A percentile compares a stretch with the other conserved stretches of the same genome.
These are phyloP conservation scores for Stylonectria norvegica DNA, from an alignment of 2,329 filamentous ascomycete species.

Conservation along the genomic window DNA sequence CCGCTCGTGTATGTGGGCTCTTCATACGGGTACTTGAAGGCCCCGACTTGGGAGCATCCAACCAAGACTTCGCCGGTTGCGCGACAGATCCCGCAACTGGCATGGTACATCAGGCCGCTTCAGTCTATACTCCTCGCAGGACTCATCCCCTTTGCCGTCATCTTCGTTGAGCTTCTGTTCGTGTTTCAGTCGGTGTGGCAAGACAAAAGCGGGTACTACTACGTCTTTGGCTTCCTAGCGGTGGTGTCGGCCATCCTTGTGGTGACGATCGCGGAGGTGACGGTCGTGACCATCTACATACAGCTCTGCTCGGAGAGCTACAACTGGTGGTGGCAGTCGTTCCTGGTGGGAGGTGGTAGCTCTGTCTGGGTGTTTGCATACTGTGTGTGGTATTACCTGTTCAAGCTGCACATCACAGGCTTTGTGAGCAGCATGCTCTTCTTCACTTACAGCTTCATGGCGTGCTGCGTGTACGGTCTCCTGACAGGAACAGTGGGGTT, in stretches of 20 bases:
- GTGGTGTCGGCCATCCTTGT: constrained; percentile 70
- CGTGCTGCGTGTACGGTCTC: constrained; percentile 76
- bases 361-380: constrained; percentile 80
- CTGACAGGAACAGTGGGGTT: constrained; percentile 83
- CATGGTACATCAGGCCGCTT: constrained; percentile 68
- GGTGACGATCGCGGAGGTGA: constrained; percentile 77
- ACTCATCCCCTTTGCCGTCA: constrained; percentile 77
- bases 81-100: constrained; percentile 69
- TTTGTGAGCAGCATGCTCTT: constrained; percentile 78
- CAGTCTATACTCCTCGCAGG: constrained; percentile 69
- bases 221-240: constrained; percentile 82
- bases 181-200: constrained; percentile 86
- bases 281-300: constrained; percentile 77
- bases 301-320: constrained; percentile 84
- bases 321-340: constrained; percentile 91
- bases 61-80: constrained; percentile 70
- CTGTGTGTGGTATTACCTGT: constrained; percentile 79
- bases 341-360: constrained; percentile 72
- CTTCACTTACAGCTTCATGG: constrained; percentile 80
- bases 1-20: constrained; percentile 79
- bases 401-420: constrained; percentile 75
- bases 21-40: constrained; percentile 69
- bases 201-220: constrained; percentile 89
- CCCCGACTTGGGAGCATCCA: constrained; percentile 73
- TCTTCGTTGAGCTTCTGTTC: constrained; percentile 84